Conservation (phyloP, 2,329 filamentous ascomycete genomes). For the Ophiostoma populinum region DNA sequence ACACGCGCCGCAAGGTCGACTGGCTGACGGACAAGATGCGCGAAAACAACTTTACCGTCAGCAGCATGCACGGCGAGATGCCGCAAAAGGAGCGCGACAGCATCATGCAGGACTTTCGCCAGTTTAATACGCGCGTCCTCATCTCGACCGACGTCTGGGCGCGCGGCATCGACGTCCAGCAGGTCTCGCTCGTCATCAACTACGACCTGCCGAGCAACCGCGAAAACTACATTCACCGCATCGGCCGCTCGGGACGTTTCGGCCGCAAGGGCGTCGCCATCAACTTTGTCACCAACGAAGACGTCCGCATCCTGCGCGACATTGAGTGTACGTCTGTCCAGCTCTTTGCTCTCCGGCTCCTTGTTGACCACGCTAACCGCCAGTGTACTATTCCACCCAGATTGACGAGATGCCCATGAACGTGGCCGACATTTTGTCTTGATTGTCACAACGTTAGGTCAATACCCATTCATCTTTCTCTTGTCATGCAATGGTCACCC, state of each 20-base stretch:
- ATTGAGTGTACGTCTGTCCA: constrained; percentile 57
- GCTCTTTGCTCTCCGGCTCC: background rate
- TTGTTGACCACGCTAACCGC: background rate
- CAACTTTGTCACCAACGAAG: constrained; percentile 97
- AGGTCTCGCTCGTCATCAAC: constrained; percentile 96
- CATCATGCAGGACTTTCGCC: constrained; percentile 98
- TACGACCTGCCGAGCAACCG: constrained; percentile 96
- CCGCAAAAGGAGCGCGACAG: constrained; percentile 94
- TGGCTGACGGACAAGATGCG: constrained; percentile 99
- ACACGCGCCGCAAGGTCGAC: constrained; percentile 96
- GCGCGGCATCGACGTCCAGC: constrained; percentile 95
- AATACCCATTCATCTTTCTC: constrained; percentile 3
- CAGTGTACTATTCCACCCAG: constrained; percentile 88
- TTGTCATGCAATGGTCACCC: no score
- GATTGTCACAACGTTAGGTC: background rate
- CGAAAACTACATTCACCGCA: constrained; percentile 99
- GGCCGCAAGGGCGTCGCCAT: constrained; percentile 97
- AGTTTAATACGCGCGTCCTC: constrained; percentile 86
- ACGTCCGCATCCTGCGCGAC: constrained; percentile 90
- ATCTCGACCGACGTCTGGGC: constrained; percentile 98
- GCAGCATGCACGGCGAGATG: constrained; percentile 98
- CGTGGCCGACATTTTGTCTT: constrained; percentile 41
- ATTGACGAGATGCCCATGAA: constrained; percentile 99
- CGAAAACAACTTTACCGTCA: constrained; percentile 96
- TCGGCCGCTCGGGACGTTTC: constrained; percentile 87